A percentile compares a stretch with the other conserved stretches of the same genome.
phyloP scores from a whole-genome alignment of 2,329 filamentous ascomycete genomes.

The Clarireedia monteithiana region DNA sequence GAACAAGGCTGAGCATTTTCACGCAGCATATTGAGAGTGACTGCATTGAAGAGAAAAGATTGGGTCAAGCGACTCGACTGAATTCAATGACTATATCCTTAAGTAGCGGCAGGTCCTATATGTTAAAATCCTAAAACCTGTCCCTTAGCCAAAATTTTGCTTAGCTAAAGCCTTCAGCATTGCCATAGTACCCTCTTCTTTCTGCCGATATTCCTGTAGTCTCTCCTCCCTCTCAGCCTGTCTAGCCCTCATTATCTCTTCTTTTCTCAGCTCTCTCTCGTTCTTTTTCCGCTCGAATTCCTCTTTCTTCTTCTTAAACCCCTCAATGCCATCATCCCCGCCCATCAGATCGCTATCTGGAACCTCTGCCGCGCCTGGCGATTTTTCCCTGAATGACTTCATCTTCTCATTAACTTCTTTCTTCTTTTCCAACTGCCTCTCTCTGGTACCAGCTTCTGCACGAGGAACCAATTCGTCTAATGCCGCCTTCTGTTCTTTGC shows the following conservation, averaged over 20 bases:
- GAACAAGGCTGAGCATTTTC: not conserved
- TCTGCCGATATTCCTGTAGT: conserved; percentile 58
- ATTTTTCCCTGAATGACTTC: conserved; percentile 62
- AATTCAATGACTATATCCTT: too few species aligned
- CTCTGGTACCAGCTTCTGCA: conserved; percentile 73
- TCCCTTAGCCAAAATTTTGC: conserved; percentile 58
- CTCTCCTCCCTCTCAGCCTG: conserved; percentile 75
- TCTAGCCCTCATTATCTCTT: conserved; percentile 70
- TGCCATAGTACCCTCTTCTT: conserved; percentile 78
- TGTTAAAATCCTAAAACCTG: not conserved
- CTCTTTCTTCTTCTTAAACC: conserved; percentile 61
- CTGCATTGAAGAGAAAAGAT: too few species aligned
- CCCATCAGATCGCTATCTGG: conserved; percentile 74
- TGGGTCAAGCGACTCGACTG: too few species aligned
- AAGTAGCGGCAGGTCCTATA: too few species aligned
- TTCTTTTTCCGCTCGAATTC: conserved; percentile 67
- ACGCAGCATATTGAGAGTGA: not conserved
- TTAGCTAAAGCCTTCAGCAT: conserved; percentile 73
- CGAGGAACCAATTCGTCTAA: conserved; percentile 78
- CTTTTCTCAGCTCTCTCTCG: conserved; percentile 73
- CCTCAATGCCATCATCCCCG: conserved; percentile 52
- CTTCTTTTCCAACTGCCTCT: conserved; percentile 82
- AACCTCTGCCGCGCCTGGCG: conserved; percentile 56
- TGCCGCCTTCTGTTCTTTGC: conserved; percentile 58
- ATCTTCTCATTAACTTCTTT: conserved; percentile 64